A percentile compares a stretch with the other conserved stretches of the same genome.
These are phyloP conservation scores for Breviolum minutum DNA, from an alignment of 73 alveolate genomes.

Conservation along the genomic window DNA sequence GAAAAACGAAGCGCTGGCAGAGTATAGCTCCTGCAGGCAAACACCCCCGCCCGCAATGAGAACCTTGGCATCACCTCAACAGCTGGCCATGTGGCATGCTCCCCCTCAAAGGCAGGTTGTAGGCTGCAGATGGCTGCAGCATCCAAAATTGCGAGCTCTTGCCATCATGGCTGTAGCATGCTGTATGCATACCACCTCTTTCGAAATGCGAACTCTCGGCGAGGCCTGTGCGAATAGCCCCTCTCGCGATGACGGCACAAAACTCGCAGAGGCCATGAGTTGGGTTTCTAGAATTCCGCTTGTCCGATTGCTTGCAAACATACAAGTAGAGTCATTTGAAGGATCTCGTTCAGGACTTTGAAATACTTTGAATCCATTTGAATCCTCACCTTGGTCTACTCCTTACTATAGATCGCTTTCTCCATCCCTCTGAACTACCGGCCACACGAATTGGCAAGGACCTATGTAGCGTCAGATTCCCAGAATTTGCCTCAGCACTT, in stretches of 20 bases:
- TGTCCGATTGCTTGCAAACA: no score
- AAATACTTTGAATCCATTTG: no score
- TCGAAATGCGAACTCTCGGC: neutral
- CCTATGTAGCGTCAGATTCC: neutral
- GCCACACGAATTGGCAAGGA: slow-evolving; percentile 1
- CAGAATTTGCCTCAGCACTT: neutral
- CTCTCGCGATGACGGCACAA: neutral
- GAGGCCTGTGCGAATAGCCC: slow-evolving; percentile 16
- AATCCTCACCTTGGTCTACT: no score
- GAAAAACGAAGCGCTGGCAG: no score
- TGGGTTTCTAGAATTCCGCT: neutral
- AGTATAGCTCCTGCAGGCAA: neutral
- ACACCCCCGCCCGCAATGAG: slow-evolving; percentile 34
- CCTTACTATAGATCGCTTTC: no score
- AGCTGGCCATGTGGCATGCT: slow-evolving; percentile 40
- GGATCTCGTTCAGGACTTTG: no score
- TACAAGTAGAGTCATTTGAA: no score
- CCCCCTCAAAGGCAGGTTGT: slow-evolving; percentile 26
- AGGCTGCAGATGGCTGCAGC: no score
- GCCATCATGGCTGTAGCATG: no score
- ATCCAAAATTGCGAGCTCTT: no score
- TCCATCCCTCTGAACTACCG: neutral
- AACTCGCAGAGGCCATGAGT: neutral
- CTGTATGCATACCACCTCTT: no score
- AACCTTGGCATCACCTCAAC: slow-evolving; percentile 12